These are phyloP conservation scores for Boletus eberwhitei DNA, from an alignment of 768 basidiomycete species.

Conservation along the genomic window DNA sequence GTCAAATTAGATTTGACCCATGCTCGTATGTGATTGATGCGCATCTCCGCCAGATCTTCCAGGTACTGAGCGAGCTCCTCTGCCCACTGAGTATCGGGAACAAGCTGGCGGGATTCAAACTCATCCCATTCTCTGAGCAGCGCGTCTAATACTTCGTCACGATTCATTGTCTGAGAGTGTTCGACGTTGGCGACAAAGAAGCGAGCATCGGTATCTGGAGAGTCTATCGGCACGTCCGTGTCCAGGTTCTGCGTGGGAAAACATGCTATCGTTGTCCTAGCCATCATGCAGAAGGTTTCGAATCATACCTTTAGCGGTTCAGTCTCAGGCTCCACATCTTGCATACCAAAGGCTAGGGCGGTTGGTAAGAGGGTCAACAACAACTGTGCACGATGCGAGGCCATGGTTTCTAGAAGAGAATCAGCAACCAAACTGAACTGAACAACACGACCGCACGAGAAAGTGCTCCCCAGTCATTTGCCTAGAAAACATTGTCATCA, in stretches of 20 bases:
- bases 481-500: slow-evolving; percentile 31
- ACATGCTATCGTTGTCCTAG: not conserved
- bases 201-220: slow-evolving; percentile 32
- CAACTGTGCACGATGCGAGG: slow-evolving; percentile 42
- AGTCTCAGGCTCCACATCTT: slow-evolving; percentile 41
- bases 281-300: not conserved
- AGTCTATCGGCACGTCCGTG: slow-evolving; percentile 40
- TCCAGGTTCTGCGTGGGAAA: slow-evolving; percentile 47
- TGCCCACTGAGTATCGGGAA: slow-evolving; percentile 43
- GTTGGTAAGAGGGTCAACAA: slow-evolving; percentile 40
- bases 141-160: slow-evolving; percentile 13
- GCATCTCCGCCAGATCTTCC: slow-evolving; percentile 38
- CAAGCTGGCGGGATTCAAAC: slow-evolving; percentile 31
- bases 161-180: slow-evolving; percentile 8
- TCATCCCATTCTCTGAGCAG: slow-evolving; percentile 31
- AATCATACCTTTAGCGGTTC: slow-evolving; percentile 50
- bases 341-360: slow-evolving; percentile 48
- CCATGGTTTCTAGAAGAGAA: slow-evolving; percentile 39
- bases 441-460: slow-evolving; percentile 41
- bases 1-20: slow-evolving; percentile 51
- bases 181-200: slow-evolving; percentile 33
- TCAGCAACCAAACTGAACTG: not conserved
- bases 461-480: slow-evolving; percentile 61
- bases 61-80: slow-evolving; percentile 39
- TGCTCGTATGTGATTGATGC: slow-evolving; percentile 44